A percentile compares a stretch with the other conserved stretches of the same genome.
Conservation (phyloP, 305 asterid genomes). For the Striga hermonthica region DNA sequence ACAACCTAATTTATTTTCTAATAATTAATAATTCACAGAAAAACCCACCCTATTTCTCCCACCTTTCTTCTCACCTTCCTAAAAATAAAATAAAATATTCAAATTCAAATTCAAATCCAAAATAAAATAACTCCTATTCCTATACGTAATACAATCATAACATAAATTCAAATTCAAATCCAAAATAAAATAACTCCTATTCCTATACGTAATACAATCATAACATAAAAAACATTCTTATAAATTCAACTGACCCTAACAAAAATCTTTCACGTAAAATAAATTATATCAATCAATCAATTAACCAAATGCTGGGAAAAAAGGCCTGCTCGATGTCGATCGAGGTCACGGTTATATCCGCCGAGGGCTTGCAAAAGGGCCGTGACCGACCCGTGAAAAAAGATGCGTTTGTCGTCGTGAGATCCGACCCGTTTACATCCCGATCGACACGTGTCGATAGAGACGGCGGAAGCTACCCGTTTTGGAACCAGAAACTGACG, state of each 20-base stretch:
- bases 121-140: not conserved
- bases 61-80: constrained; percentile 44
- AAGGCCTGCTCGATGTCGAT: constrained; percentile 15
- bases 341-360: constrained; percentile 65
- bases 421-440: constrained; percentile 37
- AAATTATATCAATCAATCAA: not conserved
- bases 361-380: constrained; percentile 42
- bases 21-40: constrained; percentile 22
- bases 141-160: not conserved
- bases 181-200: not conserved
- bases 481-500: constrained; percentile 58
- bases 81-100: no score
- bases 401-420: constrained; percentile 42
- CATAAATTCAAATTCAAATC: no score
- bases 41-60: constrained; percentile 25
- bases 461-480: constrained; percentile 53
- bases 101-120: no score
- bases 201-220: not conserved
- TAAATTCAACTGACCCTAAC: no score
- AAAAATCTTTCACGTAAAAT: not conserved
- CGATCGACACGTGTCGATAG: constrained; percentile 40
- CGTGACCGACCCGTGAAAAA: constrained; percentile 40
- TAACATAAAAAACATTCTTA: no score
- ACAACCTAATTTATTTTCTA: not conserved
- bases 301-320: not conserved